Base-by-base conservation (phyloP, 495 filamentous ascomycete genomes). In the Xylaria intraflava region DNA sequence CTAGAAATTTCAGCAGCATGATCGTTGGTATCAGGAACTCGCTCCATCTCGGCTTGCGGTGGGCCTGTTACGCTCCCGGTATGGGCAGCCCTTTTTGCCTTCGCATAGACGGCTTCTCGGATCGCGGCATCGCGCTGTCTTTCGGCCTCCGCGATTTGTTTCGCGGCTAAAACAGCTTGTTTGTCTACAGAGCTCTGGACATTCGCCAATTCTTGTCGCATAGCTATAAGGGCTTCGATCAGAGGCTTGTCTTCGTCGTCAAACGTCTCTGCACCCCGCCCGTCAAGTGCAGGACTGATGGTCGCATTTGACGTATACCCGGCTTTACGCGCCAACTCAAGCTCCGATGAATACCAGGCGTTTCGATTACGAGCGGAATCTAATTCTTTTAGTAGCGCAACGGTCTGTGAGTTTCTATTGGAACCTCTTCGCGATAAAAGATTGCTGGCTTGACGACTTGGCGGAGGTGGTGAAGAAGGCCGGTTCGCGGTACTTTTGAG, bases 271-370 rank as follows among this genome's bases (percentile, higher is more conserved):
- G 81, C 77, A 7, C 78, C 79, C 45, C 84, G 81, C 51, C 87
- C 83, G 53, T 97, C 91, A 38, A 96, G 72, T 1, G 81, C 76
- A 22, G 89, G 85, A 61, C 78, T 89, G 41, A 83, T 78, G 11
- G 87, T 83, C 1, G 84, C 67, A 59, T 82, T 89, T 12, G 87
- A 82, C 8, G 80, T 76, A 63, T 96, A 97, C 7, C 93, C 93
- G 9, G 87, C 83, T 68, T 94, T 91, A 42, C 85, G 82, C 3
- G 93, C 93, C 50, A 97, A 69, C 14, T 93, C 88, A 26, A 99
- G 72, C 68, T 99, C 93, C 2, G 92, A 95, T 6, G 90, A 90
- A 69, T 93, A 96, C 93, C 93, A 99, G 1, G 92, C 90, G 67
- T 95, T 97, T 22, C 86, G 83, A 58, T 84, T 88, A 64, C 86